A percentile compares a stretch with the other conserved stretches of the same genome.
Conservation (phyloP, 139 green algal genomes). For the Raphidocelis subcapitata region DNA sequence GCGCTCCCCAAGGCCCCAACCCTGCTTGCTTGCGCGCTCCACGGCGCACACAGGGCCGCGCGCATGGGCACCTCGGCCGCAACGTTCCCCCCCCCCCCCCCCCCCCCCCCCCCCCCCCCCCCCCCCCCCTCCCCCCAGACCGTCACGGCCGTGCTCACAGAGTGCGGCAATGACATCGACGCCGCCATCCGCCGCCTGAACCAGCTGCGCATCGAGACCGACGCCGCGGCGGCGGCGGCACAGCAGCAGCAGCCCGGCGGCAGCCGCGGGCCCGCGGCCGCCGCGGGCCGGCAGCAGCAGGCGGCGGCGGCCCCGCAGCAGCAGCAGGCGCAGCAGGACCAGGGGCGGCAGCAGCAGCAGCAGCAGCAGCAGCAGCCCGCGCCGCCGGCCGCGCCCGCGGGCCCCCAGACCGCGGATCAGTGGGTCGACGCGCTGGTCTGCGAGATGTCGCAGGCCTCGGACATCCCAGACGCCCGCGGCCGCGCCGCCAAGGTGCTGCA, state of each 20-base stretch:
- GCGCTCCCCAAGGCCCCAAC: too few relatives aligned
- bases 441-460: conserved; percentile 68
- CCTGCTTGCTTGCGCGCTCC: too few relatives aligned
- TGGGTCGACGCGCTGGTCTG: conserved; percentile 77
- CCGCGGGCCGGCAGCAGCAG: neutral
- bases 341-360: neutral
- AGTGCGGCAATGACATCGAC: conserved; percentile 80
- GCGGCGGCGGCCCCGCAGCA: neutral
- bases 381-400: neutral
- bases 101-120: too few relatives aligned
- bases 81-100: too few relatives aligned
- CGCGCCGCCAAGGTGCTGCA: conserved; percentile 62
- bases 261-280: conserved; percentile 7
- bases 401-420: conserved; percentile 47
- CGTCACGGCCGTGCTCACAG: conserved; percentile 60
- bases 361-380: conserved; percentile 3
- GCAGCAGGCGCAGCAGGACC: neutral
- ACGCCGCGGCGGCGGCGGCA: conserved; percentile 2
- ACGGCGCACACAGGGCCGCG: too few relatives aligned
- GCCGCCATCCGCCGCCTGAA: conserved; percentile 71
- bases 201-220: conserved; percentile 49
- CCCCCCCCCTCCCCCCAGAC: too few relatives aligned
- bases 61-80: too few relatives aligned
- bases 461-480: conserved; percentile 61
- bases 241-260: conserved; percentile 12